Evolutionary conservation across 1,284 basidiomycete species (phyloP), one percentile per base, ranked within the genome.

Genomic region (Irpex sp.): DNA sequence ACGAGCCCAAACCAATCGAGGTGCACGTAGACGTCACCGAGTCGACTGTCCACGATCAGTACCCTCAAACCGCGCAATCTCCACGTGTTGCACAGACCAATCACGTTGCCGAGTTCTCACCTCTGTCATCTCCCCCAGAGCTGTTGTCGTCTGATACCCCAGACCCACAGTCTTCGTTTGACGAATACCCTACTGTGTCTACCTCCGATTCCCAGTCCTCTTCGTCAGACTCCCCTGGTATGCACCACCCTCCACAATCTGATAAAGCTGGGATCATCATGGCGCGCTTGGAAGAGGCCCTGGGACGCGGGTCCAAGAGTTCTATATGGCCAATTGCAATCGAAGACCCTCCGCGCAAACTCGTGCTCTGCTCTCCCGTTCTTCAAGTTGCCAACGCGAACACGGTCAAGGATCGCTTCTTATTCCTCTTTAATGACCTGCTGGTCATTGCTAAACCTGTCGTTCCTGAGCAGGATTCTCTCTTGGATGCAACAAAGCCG

Each of bases 401-500:
- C 70, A 96, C 93, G 1, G 92, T 97, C 76, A 98, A 99, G 75
- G 95, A 98, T 72, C 89, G 97, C 7, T 96, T 94, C 79, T 82
- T 99, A 11, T 96, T 98, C 78, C 81, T 99, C 21, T 99, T 99
- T 82, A 93, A 82, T 72, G 97, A 99, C 74, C 83, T 98, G 56
- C 83, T 99, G 53, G 86, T 99, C 72, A 88, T 99, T 65, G 86
- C 90, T 54, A 90, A 94, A 71, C 86, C 90, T 11, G 79, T 90
- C 66, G 74, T 83, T 61, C 79, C 84, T 59, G 87, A 89, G 66
- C 79, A 85, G 67, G 88, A 89, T 67, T 77, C 78, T 39, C 77
- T 87, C 46, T 75, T 84, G 56, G 85, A 89, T 64, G 75, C 79
- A 50, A 79, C 82, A 64, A 87, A 85, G 65, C 85, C 88, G 7